phyloP scores from a whole-genome alignment of 2,329 filamentous ascomycete species.

The Metarhizium rileyi region DNA sequence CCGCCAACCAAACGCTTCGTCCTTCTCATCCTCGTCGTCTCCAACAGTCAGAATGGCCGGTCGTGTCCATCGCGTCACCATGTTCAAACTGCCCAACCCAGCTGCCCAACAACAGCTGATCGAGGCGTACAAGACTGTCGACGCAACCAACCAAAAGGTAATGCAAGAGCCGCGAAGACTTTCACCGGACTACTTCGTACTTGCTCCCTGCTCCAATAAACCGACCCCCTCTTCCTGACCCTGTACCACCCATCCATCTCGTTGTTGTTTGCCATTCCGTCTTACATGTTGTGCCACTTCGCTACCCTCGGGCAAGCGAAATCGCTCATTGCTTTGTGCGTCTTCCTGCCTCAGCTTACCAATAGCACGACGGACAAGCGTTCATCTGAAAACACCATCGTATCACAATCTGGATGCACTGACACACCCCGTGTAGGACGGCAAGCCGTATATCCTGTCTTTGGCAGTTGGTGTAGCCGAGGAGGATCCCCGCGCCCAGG shows the following conservation, averaged over 20 bases:
- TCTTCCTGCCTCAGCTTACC: not conserved
- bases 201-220: too few relatives aligned
- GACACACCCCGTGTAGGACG: conserved; percentile 39
- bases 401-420: conserved; percentile 10
- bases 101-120: conserved; percentile 34
- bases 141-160: conserved; percentile 33
- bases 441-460: conserved; percentile 58
- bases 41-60: conserved; percentile 22
- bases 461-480: conserved; percentile 43
- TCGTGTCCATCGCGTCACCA: conserved; percentile 38
- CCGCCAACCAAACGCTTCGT: not conserved
- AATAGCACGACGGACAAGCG: not conserved
- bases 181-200: not conserved
- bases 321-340: not conserved
- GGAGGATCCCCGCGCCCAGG: conserved; percentile 51
- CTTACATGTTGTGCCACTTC: not conserved
- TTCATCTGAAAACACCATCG: not conserved
- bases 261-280: not conserved
- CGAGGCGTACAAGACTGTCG: conserved; percentile 33
- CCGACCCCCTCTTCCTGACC: not conserved
- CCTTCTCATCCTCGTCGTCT: not conserved
- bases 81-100: conserved; percentile 42
- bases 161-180: not conserved
- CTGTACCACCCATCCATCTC: not conserved
- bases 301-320: not conserved